These are phyloP conservation scores for Fraxinus greggii DNA, from an alignment of 305 asterid species.

Conservation along the genomic window DNA sequence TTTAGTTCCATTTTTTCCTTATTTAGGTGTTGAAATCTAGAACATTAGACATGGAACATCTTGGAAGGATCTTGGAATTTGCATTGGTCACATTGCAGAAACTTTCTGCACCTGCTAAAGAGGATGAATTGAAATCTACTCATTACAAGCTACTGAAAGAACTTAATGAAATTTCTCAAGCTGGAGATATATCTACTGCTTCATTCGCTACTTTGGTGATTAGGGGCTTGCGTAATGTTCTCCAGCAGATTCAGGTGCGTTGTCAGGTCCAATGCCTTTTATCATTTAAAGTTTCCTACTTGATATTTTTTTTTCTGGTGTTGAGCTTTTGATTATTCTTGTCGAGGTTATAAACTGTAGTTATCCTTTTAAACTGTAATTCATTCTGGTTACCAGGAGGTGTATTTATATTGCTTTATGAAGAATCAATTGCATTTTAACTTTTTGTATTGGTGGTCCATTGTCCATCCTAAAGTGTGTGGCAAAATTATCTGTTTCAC, in stretches of 20 bases:
- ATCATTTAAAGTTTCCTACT: not conserved
- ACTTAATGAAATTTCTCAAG: constrained; percentile 21
- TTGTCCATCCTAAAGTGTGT: not conserved
- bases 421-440: not conserved
- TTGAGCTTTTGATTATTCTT: not conserved
- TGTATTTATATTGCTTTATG: not conserved
- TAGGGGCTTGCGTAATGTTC: constrained; percentile 30
- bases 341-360: not conserved
- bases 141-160: constrained; percentile 22
- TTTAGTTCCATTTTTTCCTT: not conserved
- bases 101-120: constrained; percentile 25
- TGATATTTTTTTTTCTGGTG: not conserved
- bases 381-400: not conserved
- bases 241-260: constrained; percentile 29
- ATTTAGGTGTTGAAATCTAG: constrained; percentile 25
- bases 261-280: not conserved
- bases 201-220: constrained; percentile 14
- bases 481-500: not conserved
- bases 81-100: constrained; percentile 28
- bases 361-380: not conserved
- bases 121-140: constrained; percentile 25
- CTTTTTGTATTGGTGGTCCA: not conserved
- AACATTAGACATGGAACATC: constrained; percentile 26
- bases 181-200: constrained; percentile 8
- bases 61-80: constrained; percentile 28